phyloP scores from a whole-genome alignment of 1,284 basidiomycete genomes.

The Stygiomarasmius scandens region DNA sequence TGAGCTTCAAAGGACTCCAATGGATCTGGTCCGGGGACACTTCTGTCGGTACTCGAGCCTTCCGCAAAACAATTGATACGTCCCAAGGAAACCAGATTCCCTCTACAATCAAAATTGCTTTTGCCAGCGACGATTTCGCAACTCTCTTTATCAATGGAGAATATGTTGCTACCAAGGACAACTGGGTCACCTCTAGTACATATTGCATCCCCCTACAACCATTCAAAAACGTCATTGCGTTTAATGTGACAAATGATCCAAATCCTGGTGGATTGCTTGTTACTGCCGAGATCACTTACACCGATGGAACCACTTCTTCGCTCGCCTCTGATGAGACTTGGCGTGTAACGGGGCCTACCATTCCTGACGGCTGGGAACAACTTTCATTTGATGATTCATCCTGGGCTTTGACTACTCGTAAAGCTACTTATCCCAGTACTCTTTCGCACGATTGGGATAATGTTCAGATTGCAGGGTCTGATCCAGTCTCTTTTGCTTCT shows the following conservation, averaged over 20 bases:
- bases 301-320: constrained; percentile 15
- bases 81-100: constrained; percentile 28
- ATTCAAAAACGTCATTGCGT: constrained; percentile 11
- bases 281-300: no score
- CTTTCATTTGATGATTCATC: constrained; percentile 25
- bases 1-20: constrained; percentile 23
- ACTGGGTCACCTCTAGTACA: constrained; percentile 23
- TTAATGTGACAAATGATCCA: constrained; percentile 4
- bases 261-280: constrained; percentile 19
- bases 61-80: constrained; percentile 28
- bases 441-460: constrained; percentile 32
- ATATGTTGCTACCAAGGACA: constrained; percentile 4
- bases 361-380: constrained; percentile 24
- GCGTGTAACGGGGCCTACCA: constrained; percentile 9
- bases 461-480: constrained; percentile 10
- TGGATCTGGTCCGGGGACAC: constrained; percentile 35
- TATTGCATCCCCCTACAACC: constrained; percentile 23
- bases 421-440: constrained; percentile 23
- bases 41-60: constrained; percentile 27
- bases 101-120: no score
- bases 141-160: constrained; percentile 20
- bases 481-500: constrained; percentile 8
- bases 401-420: constrained; percentile 18
- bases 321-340: constrained; percentile 22
- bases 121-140: constrained; percentile 10